Percentiles rank a stretch among this genome's conserved stretches.
phyloP scores from a whole-genome alignment of 805 yeast genomes.

The Kodamaea nitidulidarum region DNA sequence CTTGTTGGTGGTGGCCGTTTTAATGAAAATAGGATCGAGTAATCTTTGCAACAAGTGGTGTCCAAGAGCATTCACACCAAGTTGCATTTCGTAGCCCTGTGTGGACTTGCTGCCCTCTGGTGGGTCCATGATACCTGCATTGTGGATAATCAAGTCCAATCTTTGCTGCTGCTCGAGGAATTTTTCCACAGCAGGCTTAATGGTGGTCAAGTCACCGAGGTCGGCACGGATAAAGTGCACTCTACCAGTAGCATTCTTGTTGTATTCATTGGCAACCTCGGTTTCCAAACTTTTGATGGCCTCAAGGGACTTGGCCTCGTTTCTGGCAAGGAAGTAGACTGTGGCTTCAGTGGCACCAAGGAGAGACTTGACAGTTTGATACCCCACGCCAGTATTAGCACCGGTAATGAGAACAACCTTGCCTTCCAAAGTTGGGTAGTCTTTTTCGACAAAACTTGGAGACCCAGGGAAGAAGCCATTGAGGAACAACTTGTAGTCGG shows the following conservation, averaged over 20 bases:
- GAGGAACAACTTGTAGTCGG: conserved; percentile 3
- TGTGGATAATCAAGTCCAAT: conserved; percentile 21
- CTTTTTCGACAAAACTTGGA: conserved; percentile 25
- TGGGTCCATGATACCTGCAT: conserved; percentile 35
- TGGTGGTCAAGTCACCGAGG: conserved; percentile 11
- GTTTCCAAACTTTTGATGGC: conserved; percentile 24
- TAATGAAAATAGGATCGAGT: conserved; percentile 33
- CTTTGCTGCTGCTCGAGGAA: conserved; percentile 10
- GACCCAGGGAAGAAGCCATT: conserved; percentile 6
- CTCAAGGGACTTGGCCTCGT: conserved; percentile 23
- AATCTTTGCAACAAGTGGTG: conserved; percentile 42
- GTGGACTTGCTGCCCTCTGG: conserved; percentile 31
- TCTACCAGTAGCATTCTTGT: conserved; percentile 9
- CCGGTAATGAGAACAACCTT: conserved; percentile 41
- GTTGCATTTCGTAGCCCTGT: conserved; percentile 45
- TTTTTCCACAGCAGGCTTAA: conserved; percentile 25
- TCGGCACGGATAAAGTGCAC: conserved; percentile 9
- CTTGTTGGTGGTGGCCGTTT: conserved; percentile 24
- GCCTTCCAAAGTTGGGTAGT: conserved; percentile 34
- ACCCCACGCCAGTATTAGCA: conserved; percentile 33
- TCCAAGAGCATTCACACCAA: conserved; percentile 46
- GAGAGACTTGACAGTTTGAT: conserved; percentile 27
- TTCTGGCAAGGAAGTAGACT: conserved; percentile 36
- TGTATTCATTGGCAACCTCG: conserved; percentile 18
- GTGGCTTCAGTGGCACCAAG: conserved; percentile 27